Evolutionary conservation across 257 asterid species (phyloP), one percentile per base, ranked within the genome.

Genomic region (Voacanga thouarsii): DNA sequence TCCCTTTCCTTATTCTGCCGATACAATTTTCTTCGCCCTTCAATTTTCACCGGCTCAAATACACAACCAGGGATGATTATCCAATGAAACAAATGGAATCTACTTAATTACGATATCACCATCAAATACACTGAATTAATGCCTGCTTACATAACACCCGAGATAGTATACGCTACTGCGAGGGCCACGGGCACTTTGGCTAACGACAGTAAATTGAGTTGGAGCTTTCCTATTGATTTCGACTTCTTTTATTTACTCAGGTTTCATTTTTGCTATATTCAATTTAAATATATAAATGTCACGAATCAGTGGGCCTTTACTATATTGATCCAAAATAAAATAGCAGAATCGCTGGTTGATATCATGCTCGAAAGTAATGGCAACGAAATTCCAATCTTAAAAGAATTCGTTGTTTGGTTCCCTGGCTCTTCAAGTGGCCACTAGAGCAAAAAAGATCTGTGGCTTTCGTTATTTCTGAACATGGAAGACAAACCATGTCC

Each of bases 251-350:
- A 89, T 59, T 77, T 91, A 26, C 76, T 89, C 37, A 79, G 95
- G 41, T 76, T 89, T 82, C 92, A 91, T 79, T 91, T 88, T 43
- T 89, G 93, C 50, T 88, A 88, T 85, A 1, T 85, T 28, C 50
- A 6, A 72, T 55, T 4, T 43, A 75, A 75, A 0, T 0, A 30
- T 7, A 53, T 88, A 5, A 45, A 53, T 1, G 0, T 9, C 30
- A 26, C 2, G 0, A 53, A 69, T 28, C 63, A 82, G 2, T 64
- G 87, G 78, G 80, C 71, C 56, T 89, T 91, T 37, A 30, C 68
- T 0, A 82, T 89, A 50, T 33, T n/a, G 2, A 69, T 91, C 33
- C 28, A 78, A 18, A 72, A 84, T 37, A 65, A 66, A 67, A 86
- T 16, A 5, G 90, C 67, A 3, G 83, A 84, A 21, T 0, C 0